Evolutionary conservation across 1,284 basidiomycete species (phyloP).

Genomic region (Papiliotrema laurentii): DNA sequence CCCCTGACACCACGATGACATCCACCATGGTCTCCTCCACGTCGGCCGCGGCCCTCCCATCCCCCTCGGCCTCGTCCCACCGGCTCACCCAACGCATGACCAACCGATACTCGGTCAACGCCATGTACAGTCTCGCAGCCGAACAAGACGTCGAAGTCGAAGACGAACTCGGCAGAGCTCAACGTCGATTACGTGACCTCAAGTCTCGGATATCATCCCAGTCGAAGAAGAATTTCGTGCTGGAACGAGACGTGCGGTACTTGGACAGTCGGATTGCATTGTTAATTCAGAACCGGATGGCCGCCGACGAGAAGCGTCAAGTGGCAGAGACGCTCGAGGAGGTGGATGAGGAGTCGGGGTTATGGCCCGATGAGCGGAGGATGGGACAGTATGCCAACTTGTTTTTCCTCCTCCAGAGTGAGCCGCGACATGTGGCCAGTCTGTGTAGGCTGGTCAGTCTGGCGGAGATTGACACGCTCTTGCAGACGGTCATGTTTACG

Average conservation of each 20-base stretch:
- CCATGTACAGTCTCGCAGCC: constrained; percentile 94
- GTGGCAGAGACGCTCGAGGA: constrained; percentile 93
- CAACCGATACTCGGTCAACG: constrained; percentile 93
- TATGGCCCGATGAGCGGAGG: constrained; percentile 89
- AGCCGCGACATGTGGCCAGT: constrained; percentile 92
- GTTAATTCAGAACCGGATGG: constrained; percentile 97
- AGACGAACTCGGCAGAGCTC: constrained; percentile 94
- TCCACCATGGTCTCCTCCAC: constrained; percentile 2
- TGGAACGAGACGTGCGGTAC: constrained; percentile 96
- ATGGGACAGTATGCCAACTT: constrained; percentile 91
- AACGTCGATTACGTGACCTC: constrained; percentile 90
- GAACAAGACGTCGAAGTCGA: constrained; percentile 98
- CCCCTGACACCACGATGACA: not conserved
- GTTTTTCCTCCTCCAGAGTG: constrained; percentile 96
- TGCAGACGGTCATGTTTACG: constrained; percentile 99
- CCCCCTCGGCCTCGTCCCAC: constrained; percentile 19
- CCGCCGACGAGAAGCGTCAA: constrained; percentile 91
- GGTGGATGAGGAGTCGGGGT: constrained; percentile 76
- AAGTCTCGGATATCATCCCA: constrained; percentile 97
- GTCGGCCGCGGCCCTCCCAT: constrained; percentile 7
- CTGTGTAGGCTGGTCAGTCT: constrained; percentile 95
- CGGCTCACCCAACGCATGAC: constrained; percentile 72
- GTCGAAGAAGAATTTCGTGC: constrained; percentile 98
- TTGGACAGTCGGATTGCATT: constrained; percentile 96
- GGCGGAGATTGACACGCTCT: constrained; percentile 93